Conservation (phyloP, 352 stramenopile species). For the Peronospora farinosa region DNA sequence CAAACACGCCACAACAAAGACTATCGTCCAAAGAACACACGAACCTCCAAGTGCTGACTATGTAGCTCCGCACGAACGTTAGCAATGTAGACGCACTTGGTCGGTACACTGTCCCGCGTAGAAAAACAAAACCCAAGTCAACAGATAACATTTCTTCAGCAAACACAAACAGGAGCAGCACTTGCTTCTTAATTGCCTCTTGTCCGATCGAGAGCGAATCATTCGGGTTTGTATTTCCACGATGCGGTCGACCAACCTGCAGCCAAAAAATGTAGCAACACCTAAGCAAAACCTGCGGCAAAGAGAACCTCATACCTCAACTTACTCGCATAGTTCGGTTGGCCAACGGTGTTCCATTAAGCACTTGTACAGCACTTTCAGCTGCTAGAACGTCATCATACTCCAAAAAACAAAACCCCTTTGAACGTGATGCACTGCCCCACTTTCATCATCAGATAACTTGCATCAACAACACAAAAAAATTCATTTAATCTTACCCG, state of each 20-base stretch:
- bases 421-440: conserved; percentile 51
- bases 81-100: conserved; percentile 70
- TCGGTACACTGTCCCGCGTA: conserved; percentile 37
- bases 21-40: conserved; percentile 1
- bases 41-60: conserved; percentile 67
- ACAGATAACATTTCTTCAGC: background rate
- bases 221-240: conserved; percentile 57
- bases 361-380: conserved; percentile 69
- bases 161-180: background rate
- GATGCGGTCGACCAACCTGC: conserved; percentile 69
- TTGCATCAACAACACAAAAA: background rate
- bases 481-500: conserved; percentile 27
- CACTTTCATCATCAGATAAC: conserved; percentile 5
- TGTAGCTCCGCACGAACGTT: conserved; percentile 69
- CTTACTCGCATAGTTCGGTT: conserved; percentile 60
- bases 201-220: conserved; percentile 60
- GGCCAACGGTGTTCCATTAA: conserved; percentile 55
- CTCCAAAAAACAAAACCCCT: conserved; percentile 79
- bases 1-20: background rate
- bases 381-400: conserved; percentile 77
- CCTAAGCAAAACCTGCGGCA: background rate
- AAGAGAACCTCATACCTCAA: conserved; percentile 3
- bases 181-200: conserved; percentile 73
- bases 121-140: conserved; percentile 6
- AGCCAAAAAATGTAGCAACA: background rate